Evolutionary conservation across 2,329 filamentous ascomycete species (phyloP).

Genomic region (Raffaelea albimanens): DNA sequence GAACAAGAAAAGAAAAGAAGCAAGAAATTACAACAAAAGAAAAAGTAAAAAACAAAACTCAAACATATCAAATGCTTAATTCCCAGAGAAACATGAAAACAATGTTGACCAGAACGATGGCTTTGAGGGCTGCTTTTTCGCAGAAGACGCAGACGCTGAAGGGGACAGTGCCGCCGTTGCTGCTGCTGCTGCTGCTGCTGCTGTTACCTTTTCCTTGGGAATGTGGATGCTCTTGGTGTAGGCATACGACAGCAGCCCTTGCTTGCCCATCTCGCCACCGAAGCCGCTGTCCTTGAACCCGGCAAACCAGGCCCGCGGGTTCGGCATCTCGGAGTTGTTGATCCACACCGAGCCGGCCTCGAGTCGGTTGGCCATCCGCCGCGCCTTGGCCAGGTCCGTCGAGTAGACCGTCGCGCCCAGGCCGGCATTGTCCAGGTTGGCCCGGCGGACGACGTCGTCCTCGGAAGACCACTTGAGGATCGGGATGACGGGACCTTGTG

Average conservation of each 20-base stretch:
- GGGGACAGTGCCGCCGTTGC: neutral
- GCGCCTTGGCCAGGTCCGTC: constrained; percentile 38
- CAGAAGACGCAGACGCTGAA: too few relatives aligned
- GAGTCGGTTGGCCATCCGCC: constrained; percentile 40
- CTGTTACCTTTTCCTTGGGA: constrained; percentile 13
- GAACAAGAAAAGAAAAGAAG: too few relatives aligned
- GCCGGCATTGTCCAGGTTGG: constrained; percentile 42
- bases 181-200: neutral
- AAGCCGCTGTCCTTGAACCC: constrained; percentile 24
- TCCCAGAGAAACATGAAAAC: neutral
- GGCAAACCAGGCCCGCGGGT: constrained; percentile 20
- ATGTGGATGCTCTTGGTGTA: constrained; percentile 24
- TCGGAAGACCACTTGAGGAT: constrained; percentile 52
- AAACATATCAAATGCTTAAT: neutral
- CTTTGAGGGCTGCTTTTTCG: too few relatives aligned
- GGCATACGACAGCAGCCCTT: constrained; percentile 21
- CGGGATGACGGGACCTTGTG: constrained; percentile 45
- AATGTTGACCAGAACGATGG: too few relatives aligned
- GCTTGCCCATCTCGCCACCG: constrained; percentile 25
- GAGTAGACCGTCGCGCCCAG: constrained; percentile 51
- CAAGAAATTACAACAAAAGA: neutral
- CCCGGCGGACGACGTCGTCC: constrained; percentile 46
- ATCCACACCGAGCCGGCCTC: constrained; percentile 53
- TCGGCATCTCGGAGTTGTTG: constrained; percentile 30
- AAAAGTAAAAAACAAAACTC: neutral